phyloP scores from a whole-genome alignment of 192 early-diverging fungal species.

The Jimgerdemannia flammicorona region DNA sequence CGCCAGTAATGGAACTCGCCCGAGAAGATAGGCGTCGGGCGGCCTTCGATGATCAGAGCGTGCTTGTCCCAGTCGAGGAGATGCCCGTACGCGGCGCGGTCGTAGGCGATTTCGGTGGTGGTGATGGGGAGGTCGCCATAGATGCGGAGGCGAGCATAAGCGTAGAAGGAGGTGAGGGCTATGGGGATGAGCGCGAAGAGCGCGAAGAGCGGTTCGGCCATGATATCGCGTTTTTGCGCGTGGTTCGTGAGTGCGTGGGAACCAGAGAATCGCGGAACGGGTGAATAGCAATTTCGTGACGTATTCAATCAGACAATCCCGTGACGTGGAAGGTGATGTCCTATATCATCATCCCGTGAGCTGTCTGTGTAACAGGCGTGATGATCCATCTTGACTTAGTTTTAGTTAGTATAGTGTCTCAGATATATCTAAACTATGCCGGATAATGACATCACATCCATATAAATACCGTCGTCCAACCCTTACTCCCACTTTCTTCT shows the following conservation, averaged over 20 bases:
- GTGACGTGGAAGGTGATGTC: too few relatives aligned
- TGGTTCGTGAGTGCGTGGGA: neutral
- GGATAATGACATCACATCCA: too few relatives aligned
- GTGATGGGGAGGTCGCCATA: constrained; percentile 33
- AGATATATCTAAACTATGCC: too few relatives aligned
- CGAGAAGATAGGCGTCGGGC: constrained; percentile 57
- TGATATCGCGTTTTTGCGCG: neutral
- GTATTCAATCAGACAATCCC: too few relatives aligned
- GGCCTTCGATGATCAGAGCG: constrained; percentile 64
- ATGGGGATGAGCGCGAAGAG: constrained; percentile 24
- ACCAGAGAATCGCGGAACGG: too few relatives aligned
- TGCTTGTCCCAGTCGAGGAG: constrained; percentile 67
- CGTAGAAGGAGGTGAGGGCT: constrained; percentile 11
- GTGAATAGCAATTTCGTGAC: too few relatives aligned
- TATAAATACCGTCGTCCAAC: too few relatives aligned
- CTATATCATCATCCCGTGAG: too few relatives aligned
- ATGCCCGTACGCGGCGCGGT: constrained; percentile 32
- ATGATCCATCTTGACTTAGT: too few relatives aligned
- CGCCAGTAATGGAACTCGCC: constrained; percentile 92
- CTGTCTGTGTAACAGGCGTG: too few relatives aligned
- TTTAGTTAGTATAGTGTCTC: too few relatives aligned
- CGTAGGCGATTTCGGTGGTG: constrained; percentile 33
- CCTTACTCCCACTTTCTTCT: too few relatives aligned
- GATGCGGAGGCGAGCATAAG: constrained; percentile 22
- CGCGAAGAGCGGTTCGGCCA: constrained; percentile 7